phyloP scores from a whole-genome alignment of 1,284 basidiomycete species.

The Cryptococcus hybrid region DNA sequence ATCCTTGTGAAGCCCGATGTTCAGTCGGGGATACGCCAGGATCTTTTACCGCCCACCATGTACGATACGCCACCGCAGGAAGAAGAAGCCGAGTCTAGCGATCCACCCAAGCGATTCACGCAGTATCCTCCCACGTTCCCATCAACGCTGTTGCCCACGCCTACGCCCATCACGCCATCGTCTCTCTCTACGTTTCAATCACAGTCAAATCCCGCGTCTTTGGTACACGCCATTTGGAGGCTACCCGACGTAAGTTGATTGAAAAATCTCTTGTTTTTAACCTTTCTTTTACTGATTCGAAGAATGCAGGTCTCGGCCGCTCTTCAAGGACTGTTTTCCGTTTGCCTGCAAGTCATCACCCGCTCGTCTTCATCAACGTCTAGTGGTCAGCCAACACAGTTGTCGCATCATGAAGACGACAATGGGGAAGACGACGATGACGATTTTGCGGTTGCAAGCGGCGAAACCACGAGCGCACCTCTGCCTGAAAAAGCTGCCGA shows the following conservation, averaged over 20 bases:
- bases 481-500: slow-evolving; percentile 35
- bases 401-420: too few species aligned
- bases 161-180: slow-evolving; percentile 4
- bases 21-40: slow-evolving; percentile 63
- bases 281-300: slow-evolving; percentile 1
- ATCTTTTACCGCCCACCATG: slow-evolving; percentile 12
- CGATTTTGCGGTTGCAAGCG: slow-evolving; percentile 63
- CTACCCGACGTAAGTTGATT: slow-evolving; percentile 15
- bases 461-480: slow-evolving; percentile 40
- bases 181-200: neutral
- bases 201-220: neutral
- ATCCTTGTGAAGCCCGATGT: slow-evolving; percentile 62
- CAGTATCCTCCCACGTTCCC: neutral
- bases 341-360: neutral
- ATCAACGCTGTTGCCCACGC: slow-evolving; percentile 1
- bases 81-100: neutral
- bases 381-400: too few species aligned
- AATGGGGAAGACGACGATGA: slow-evolving; percentile 54
- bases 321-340: neutral
- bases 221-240: slow-evolving; percentile 8
- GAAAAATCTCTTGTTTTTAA: neutral
- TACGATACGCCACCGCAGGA: slow-evolving; percentile 2
- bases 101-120: neutral
- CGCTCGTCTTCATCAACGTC: neutral
- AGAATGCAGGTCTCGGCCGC: neutral